phyloP scores from a whole-genome alignment of 495 filamentous ascomycete genomes.

The Neurospora sublineolata region DNA sequence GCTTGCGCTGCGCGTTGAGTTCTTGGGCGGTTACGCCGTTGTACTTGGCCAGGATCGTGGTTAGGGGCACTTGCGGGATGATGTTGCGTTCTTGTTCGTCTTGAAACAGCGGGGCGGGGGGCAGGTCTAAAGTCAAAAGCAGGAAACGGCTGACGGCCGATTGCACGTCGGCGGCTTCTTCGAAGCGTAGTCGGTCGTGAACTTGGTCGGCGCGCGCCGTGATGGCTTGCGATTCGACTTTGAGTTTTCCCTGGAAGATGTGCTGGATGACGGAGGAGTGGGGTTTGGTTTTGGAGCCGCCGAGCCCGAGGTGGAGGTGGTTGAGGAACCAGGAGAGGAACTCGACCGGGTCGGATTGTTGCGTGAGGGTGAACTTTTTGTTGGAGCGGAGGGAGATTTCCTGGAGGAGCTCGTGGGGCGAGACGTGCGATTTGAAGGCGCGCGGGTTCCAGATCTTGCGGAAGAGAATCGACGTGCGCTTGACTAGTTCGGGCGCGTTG shows the following conservation, averaged over 20 bases:
- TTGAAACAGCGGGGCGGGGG: slow-evolving; percentile 91
- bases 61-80: slow-evolving; percentile 88
- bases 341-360: slow-evolving; percentile 89
- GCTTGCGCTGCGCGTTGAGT: slow-evolving; percentile 68
- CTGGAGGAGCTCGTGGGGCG: slow-evolving; percentile 91
- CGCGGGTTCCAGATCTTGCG: slow-evolving; percentile 97
- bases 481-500: slow-evolving; percentile 41
- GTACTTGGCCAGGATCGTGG: slow-evolving; percentile 86
- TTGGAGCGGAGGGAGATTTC: slow-evolving; percentile 82
- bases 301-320: slow-evolving; percentile 81
- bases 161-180: slow-evolving; percentile 75
- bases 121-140: slow-evolving; percentile 85
- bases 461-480: slow-evolving; percentile 81
- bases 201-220: slow-evolving; percentile 74
- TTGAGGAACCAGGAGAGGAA: slow-evolving; percentile 97
- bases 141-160: slow-evolving; percentile 67
- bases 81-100: slow-evolving; percentile 84
- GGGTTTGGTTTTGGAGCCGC: slow-evolving; percentile 79
- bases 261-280: slow-evolving; percentile 72
- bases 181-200: slow-evolving; percentile 82
- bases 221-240: slow-evolving; percentile 88
- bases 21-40: slow-evolving; percentile 83
- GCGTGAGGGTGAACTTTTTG: slow-evolving; percentile 84
- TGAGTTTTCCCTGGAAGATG: slow-evolving; percentile 85
- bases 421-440: slow-evolving; percentile 94